Base-by-base conservation (phyloP, 306 rosid genomes). In the Lagenaria siceraria region DNA sequence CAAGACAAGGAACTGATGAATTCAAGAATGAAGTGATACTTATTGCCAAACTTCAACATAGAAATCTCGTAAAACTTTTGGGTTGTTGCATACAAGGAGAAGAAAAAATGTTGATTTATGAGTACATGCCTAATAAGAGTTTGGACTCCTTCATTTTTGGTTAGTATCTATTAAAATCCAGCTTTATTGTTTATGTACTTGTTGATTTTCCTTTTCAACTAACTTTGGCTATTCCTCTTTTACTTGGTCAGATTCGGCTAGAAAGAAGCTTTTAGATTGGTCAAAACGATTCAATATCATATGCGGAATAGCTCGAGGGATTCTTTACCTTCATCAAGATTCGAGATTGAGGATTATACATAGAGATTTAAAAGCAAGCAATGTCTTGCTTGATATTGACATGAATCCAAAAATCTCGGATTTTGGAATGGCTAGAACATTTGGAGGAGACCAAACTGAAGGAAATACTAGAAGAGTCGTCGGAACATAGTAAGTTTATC, bases 131-230 rank as follows among this genome's bases (percentile, higher is more conserved):
- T 5, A 91, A 87, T 52, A 78, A 77, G 82, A 89, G 97, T 83
- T 76, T 92, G 82, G 92, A 91, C 87, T 64, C 18, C 79, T 86
- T 87, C 35, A 85, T 92, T 31, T 92, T 92, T 79, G 93, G 96
- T 92, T 14, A 17, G 82, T 40, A 51, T 60, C 55, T 22, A 11
- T 22, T 18, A 6, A 42, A 21, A 40, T 42, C 7, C 9, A 63
- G 1, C 54, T 42, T 42, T 42, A 24, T 68, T 25, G 12, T 42
- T 8, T 0, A 3, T 17, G 3, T 64, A 7, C 78, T 58, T 12
- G 0, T 29, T 46, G 24, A 24, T 55, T 69, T 62, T 55, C 10
- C 11, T 25, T 46, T 11, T 3, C 1, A 19, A 46, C 72, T 7
- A 62, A 68, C 38, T 43, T 38, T 17, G 10, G 1, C 24, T 38